Percentiles rank a stretch among this genome's conserved stretches.
Conservation (phyloP, 1,284 basidiomycete genomes). For the Trichosporon sp. region DNA sequence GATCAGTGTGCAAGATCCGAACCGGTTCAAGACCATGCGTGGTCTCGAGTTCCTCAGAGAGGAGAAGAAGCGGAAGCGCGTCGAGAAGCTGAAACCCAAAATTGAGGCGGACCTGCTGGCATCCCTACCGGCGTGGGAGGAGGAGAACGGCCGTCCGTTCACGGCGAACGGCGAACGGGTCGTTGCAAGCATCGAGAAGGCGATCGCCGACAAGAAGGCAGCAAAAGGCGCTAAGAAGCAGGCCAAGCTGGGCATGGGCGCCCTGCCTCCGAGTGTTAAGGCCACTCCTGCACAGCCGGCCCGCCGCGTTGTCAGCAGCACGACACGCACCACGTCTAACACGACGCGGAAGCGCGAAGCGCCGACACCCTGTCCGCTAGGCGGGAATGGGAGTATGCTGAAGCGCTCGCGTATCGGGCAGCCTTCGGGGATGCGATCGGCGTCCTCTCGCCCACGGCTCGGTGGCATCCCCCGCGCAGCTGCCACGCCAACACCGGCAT, state of each 20-base stretch:
- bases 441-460: constrained; percentile 5
- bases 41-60: constrained; percentile 76
- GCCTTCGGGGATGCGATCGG: neutral
- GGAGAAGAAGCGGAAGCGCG: constrained; percentile 96
- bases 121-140: constrained; percentile 85
- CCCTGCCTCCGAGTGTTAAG: constrained; percentile 32
- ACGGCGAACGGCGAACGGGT: constrained; percentile 83
- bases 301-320: constrained; percentile 9
- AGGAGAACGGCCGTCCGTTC: constrained; percentile 73
- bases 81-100: constrained; percentile 93
- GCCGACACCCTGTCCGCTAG: constrained; percentile 41
- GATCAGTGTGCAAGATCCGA: constrained; percentile 52
- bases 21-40: constrained; percentile 57
- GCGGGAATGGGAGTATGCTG: neutral
- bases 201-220: constrained; percentile 62
- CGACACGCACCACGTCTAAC: constrained; percentile 7
- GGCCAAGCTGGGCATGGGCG: constrained; percentile 35
- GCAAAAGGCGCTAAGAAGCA: constrained; percentile 74
- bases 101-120: constrained; percentile 83
- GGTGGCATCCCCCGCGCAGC: constrained; percentile 20
- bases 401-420: constrained; percentile 30
- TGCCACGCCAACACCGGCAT: constrained; percentile 20
- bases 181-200: constrained; percentile 74
- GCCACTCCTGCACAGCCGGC: constrained; percentile 30
- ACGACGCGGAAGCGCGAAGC: constrained; percentile 42